Base-by-base conservation (phyloP, 805 yeast genomes). In the Candida broadrunensis region DNA sequence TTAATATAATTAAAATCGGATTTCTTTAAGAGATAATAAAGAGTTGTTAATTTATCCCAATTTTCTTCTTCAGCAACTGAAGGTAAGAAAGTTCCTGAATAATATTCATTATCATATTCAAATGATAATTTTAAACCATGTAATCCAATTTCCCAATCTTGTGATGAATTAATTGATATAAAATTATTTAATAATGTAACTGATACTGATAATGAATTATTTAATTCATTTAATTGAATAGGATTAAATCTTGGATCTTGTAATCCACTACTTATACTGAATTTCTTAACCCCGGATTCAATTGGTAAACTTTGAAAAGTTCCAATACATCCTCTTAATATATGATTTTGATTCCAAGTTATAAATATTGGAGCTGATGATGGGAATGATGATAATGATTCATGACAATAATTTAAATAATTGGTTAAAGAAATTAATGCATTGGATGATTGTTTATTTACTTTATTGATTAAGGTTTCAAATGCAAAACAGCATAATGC, bases 261-360 rank as follows among this genome's bases (percentile, higher is more conserved):
- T 6, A 88, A 63, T 0, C 96, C 96, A 2, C 78, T 65, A 15
- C 61, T 54, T 14, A 83, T 39, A 0, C 96, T 72, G 55, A 82
- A 91, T 29, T 72, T 70, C 17, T 65, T 58, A 3, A 89, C 72
- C 0, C 93, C 96, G 1, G 54, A 37, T 14, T 73, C 80, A 2
- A 86, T 50, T 0, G 74, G 70, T 41, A 75, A 58, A 13, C 75
- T 63, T 15, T 72, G 66, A 58, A 93, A 93, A 0, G 96, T 90
- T 1, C 99, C 99, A 40, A 91, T 93, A 56, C 99, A 91, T 0
- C 99, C 99, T 33, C 98, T 70, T 36, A 91, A 66, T 12, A 67
- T 63, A 19, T 61, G 58, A 38, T 50, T 47, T 42, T 75, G 72
- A 50, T 80, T 82, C 96, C 97, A 93, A 0, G 98, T 93, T 24